A percentile compares a stretch with the other conserved stretches of the same genome.
phyloP scores from a whole-genome alignment of 202 grass and related monocot genomes.

The Digitaria exilis region DNA sequence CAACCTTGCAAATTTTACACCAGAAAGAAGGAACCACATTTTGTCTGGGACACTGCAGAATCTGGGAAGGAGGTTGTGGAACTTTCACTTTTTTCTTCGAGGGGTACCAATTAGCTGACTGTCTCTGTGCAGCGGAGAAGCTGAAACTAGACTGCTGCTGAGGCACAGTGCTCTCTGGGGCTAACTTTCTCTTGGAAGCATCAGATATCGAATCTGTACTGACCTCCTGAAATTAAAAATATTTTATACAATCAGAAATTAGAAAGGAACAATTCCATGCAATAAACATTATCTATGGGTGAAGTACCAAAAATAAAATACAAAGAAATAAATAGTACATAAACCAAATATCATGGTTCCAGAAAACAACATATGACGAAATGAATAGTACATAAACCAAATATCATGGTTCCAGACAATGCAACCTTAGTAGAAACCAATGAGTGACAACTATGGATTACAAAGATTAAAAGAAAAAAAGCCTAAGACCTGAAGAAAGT shows the following conservation, averaged over 20 bases:
- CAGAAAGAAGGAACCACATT: constrained; percentile 53
- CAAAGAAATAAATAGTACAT: background rate
- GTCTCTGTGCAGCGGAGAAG: constrained; percentile 15
- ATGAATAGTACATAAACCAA: too few species aligned
- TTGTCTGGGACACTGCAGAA: constrained; percentile 43
- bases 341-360: background rate
- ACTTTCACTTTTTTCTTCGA: constrained; percentile 51
- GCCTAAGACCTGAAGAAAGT: constrained; percentile 18
- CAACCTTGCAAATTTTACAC: constrained; percentile 83
- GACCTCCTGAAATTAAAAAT: constrained; percentile 28
- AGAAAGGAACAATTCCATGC: background rate
- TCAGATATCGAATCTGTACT: constrained; percentile 28
- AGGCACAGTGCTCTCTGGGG: constrained; percentile 16
- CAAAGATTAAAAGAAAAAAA: background rate
- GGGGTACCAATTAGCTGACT: constrained; percentile 40
- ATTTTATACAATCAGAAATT: constrained; percentile 1
- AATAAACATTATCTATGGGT: background rate
- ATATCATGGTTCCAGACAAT: background rate
- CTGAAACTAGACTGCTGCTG: constrained; percentile 28
- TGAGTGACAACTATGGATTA: background rate
- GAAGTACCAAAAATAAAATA: background rate
- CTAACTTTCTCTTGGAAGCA: constrained; percentile 29
- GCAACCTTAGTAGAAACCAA: background rate
- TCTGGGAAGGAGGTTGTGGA: constrained; percentile 36
- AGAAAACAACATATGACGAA: too few species aligned